Evolutionary conservation across 768 basidiomycete genomes (phyloP).

Genomic region (Infundibulicybe gibba): DNA sequence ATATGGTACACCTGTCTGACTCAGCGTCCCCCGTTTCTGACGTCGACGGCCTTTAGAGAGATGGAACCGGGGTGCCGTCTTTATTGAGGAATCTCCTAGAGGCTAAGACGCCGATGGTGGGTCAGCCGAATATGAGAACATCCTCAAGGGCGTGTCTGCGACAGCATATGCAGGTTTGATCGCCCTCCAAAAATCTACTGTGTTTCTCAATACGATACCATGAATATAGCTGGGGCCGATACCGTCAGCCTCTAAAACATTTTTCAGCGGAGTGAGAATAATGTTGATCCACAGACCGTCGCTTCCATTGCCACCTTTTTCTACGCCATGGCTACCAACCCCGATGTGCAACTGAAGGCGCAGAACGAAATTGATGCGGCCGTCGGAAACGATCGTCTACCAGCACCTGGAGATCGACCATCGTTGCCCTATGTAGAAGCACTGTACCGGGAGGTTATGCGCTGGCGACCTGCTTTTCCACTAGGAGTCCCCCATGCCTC

Average conservation of each 20-base stretch:
- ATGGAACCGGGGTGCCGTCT: slow-evolving; percentile 4
- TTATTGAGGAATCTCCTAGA: slow-evolving; percentile 8
- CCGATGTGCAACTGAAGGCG: slow-evolving; percentile 14
- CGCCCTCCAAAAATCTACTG: neutral
- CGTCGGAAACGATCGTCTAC: slow-evolving; percentile 31
- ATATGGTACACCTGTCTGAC: slow-evolving; percentile 2
- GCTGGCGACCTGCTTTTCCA: slow-evolving; percentile 31
- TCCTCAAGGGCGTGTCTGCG: slow-evolving; percentile 9
- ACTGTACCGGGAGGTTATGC: slow-evolving; percentile 31
- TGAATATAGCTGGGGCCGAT: neutral
- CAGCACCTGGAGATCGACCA: slow-evolving; percentile 30
- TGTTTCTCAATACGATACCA: neutral
- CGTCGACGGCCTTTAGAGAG: neutral
- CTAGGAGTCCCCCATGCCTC: slow-evolving; percentile 16
- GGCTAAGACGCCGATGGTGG: neutral
- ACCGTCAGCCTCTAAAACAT: neutral
- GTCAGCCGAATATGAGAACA: slow-evolving; percentile 1
- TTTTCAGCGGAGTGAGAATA: neutral
- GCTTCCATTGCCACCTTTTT: slow-evolving; percentile 12
- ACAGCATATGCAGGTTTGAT: slow-evolving; percentile 11
- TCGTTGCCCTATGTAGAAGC: slow-evolving; percentile 36
- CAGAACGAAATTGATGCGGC: slow-evolving; percentile 38
- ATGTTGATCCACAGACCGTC: slow-evolving; percentile 2
- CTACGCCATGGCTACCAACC: slow-evolving; percentile 16
- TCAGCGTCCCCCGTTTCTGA: neutral